Conservation (phyloP, 2,329 filamentous ascomycete genomes). For the Neonectria neomacrospora region DNA sequence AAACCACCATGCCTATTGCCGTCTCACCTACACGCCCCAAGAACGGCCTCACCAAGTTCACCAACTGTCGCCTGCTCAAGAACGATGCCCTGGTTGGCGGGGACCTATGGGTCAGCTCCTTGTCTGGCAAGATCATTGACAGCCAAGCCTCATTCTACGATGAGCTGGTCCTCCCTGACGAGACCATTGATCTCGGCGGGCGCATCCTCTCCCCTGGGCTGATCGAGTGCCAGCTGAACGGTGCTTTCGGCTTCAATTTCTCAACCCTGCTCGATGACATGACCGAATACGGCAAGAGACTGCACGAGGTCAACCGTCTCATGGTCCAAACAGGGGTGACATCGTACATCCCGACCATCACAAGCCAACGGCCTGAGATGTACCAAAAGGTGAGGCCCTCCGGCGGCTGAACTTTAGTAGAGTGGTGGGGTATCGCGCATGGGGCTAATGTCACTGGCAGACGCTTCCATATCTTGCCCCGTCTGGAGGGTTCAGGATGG, state of each 20-base stretch:
- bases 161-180: constrained; percentile 74
- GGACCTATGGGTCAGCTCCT: constrained; percentile 89
- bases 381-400: constrained; percentile 73
- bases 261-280: constrained; percentile 78
- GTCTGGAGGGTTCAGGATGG: constrained; percentile 67
- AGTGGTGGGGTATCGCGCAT: constrained; percentile 34
- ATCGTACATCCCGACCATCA: constrained; percentile 86
- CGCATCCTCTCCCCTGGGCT: constrained; percentile 87
- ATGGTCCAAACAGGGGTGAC: constrained; percentile 86
- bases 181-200: constrained; percentile 81
- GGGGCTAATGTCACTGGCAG: constrained; percentile 48
- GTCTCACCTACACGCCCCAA: constrained; percentile 51
- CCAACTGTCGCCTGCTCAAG: constrained; percentile 83
- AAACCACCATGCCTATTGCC: constrained; percentile 60
- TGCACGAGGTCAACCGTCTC: constrained; percentile 75
- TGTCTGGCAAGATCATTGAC: constrained; percentile 82
- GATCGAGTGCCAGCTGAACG: constrained; percentile 93
- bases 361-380: constrained; percentile 81
- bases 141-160: constrained; percentile 76
- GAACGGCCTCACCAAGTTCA: constrained; percentile 82
- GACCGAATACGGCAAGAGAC: constrained; percentile 75
- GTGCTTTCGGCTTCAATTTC: constrained; percentile 93
- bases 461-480: constrained; percentile 82
- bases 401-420: constrained; percentile 1
- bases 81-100: constrained; percentile 74